phyloP scores from a whole-genome alignment of 192 early-diverging fungal species.

The Backusella psychrophila region DNA sequence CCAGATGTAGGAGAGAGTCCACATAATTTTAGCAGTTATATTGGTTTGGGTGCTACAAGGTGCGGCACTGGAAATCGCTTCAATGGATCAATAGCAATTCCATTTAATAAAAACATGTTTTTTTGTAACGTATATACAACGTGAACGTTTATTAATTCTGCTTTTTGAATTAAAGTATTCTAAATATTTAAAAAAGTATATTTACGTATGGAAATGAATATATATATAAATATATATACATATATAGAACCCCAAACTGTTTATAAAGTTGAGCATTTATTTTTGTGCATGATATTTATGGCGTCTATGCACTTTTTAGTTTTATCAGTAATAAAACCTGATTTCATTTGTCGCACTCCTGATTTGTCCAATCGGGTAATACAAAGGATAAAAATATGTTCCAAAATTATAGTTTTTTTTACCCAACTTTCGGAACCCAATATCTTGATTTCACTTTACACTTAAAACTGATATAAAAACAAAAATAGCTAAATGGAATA shows the following conservation, averaged over 20 bases:
- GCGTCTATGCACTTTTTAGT: not conserved
- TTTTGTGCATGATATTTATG: not conserved
- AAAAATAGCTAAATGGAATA: not conserved
- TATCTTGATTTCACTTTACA: not conserved
- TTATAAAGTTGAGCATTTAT: not conserved
- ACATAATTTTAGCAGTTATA: conserved; percentile 2
- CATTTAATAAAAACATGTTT: conserved; percentile 8
- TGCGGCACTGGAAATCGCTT: not conserved
- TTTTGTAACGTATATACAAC: not conserved
- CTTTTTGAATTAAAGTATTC: not conserved
- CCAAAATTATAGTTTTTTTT: not conserved
- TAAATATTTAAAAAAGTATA: not conserved
- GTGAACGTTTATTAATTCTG: conserved; percentile 1
- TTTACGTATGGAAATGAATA: not conserved
- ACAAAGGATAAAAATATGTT: not conserved
- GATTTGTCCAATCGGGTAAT: not conserved
- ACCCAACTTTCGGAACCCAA: conserved; percentile 1
- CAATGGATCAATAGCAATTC: conserved; percentile 3
- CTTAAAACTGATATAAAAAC: not conserved
- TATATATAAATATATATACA: not conserved
- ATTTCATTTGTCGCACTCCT: not conserved
- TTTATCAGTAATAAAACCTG: not conserved
- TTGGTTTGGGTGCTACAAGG: not conserved
- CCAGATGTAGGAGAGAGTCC: conserved; percentile 1
- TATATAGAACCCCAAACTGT: not conserved